Evolutionary conservation across 73 alveolate species (phyloP), one percentile per base, ranked within the genome.

Genomic region (Paramecium tetraurelia): DNA sequence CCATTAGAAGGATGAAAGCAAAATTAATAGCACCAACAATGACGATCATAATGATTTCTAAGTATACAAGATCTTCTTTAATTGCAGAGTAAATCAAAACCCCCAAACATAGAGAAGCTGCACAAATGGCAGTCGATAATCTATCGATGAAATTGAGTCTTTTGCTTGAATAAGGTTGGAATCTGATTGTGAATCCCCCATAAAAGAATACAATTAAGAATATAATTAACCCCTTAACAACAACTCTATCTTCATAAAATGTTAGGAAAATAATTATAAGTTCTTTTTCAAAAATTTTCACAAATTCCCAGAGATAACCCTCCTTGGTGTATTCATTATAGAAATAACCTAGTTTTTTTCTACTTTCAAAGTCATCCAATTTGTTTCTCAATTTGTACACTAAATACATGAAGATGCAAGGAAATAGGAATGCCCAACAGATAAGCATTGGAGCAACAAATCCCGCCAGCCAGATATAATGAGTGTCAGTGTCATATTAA

Each of bases 391-490:
- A 7, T 20, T 80, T 5, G n/a, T 41, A 48, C 3, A 80, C 90
- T 21, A 80, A 43, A 80, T 12, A 80, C 46, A 43, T 31, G 0
- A 80, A 80, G 18, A 80, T 80, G 6, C 70, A 44, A 31, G 90
- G 90, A 80, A 80, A 46, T 22, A 80, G n/a, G 12, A 80, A 80
- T 80, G 90, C 90, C 90, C 90, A 80, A 43, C 75, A 59, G 6
- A 80, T 46, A 21, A 80, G 57, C 72, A 41, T 31, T 20, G 90
- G 90, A 18, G 72, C 48, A 43, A 80, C 90, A 80, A 80, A 80
- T 8, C 43, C 70, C 1, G 43, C 70, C 0, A 80, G 20, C 90
- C 90, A 80, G 20, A 43, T 8, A 20, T 31, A 22, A 48, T 80
- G 90, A 43, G 71, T 46, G 46, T 21, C 75, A 24, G 90, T 44